Base-by-base conservation (phyloP, 768 basidiomycete genomes). In the Podaxis sp. region DNA sequence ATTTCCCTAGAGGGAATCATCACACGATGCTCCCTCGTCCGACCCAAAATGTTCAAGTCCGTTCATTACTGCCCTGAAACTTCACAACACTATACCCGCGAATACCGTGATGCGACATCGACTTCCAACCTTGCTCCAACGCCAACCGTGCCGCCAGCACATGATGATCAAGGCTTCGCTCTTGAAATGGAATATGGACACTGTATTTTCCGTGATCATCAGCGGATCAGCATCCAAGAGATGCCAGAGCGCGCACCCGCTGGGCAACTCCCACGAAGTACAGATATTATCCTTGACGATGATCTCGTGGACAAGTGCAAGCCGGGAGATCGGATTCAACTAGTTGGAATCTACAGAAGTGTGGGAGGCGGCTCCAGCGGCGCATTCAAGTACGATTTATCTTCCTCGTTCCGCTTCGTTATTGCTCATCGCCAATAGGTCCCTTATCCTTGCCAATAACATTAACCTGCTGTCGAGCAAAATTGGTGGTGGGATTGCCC, bases 181-280 rank as follows among this genome's bases (percentile, higher is more conserved):
- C 79, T 99, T 54, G 86, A 94, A 74, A 97, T 89, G 67, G 97
- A 99, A 77, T 98, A 87, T 71, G 97, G 97, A 4, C 80, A 89
- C 65, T 93, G 91, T 71, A 85, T 91, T 7, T 99, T 97, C 79
- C 82, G 93, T 61, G 97, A 99, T 76, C 94, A 98, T 75, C 97
- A 99, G 75, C 88, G 94, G 66, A 93, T 98, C 71, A 94, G 89
- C 74, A 98, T 99, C 65, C 97, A 99, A 77, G 97, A 99, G 72
- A 98, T 99, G 96, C 97, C 97, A 2, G 97, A 99, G 76, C 88
- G 97, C 24, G 96, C 97, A 13, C 97, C 97, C 25, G 92, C 97
- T 49, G 97, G 97, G 29, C 96, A 98, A 74, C 81, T 99, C 29
- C 97, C 97, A 50, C 84, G 97, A 53, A 96, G 95, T 69, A 95